phyloP scores from a whole-genome alignment of 768 basidiomycete species.

The Ramaria sp. region DNA sequence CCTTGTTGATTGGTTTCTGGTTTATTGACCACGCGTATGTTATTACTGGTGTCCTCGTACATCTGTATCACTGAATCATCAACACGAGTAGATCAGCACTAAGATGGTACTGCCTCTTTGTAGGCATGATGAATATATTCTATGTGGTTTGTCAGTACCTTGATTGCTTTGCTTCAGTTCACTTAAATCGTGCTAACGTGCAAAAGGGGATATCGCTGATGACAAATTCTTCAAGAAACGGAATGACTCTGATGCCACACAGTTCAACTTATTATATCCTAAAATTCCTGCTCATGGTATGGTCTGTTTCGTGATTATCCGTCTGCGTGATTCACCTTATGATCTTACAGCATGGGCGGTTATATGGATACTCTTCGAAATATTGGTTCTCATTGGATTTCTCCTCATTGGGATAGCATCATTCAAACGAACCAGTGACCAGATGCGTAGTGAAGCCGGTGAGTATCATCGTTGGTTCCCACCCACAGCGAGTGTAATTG shows the following conservation, averaged over 20 bases:
- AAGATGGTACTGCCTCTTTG: conserved; percentile 73
- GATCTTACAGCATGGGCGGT: conserved; percentile 62
- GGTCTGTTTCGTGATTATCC: conserved; percentile 13
- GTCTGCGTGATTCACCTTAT: neutral
- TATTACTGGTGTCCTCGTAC: conserved; percentile 5
- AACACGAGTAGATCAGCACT: conserved; percentile 65
- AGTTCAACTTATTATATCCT: conserved; percentile 72
- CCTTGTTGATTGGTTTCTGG: conserved; percentile 85
- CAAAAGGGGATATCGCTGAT: conserved; percentile 83
- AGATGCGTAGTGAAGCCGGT: conserved; percentile 72
- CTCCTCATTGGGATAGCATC: conserved; percentile 69
- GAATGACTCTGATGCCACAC: conserved; percentile 88
- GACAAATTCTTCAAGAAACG: conserved; percentile 92
- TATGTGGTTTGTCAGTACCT: conserved; percentile 71
- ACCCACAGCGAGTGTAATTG: neutral
- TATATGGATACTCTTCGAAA: conserved; percentile 75
- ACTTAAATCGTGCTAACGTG: conserved; percentile 3
- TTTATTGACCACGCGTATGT: conserved; percentile 86
- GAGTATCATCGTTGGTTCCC: conserved; percentile 18
- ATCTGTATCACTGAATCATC: conserved; percentile 6
- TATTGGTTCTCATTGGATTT: conserved; percentile 66
- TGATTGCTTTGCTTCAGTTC: neutral
- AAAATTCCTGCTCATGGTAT: conserved; percentile 60
- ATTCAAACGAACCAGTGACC: conserved; percentile 59
- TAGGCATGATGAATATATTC: conserved; percentile 78